Percentiles rank a stretch among this genome's conserved stretches.
phyloP scores from a whole-genome alignment of 1,284 basidiomycete genomes.

The Malassezia globosa region DNA sequence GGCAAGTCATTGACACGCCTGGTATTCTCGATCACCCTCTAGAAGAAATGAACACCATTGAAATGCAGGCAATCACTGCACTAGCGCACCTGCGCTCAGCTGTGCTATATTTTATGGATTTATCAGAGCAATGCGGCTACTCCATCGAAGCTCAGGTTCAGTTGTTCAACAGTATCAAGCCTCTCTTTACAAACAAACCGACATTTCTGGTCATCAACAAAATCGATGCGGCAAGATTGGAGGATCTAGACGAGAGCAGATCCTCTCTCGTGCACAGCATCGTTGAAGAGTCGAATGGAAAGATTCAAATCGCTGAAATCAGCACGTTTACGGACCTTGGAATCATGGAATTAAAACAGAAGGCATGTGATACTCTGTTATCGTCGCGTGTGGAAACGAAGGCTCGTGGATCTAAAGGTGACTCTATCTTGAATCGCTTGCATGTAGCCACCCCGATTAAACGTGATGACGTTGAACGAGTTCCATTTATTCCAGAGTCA shows the following conservation, averaged over 20 bases:
- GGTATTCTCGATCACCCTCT: conserved; percentile 46
- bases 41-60: conserved; percentile 48
- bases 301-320: conserved; percentile 38
- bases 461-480: conserved; percentile 38
- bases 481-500: conserved; percentile 35
- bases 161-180: conserved; percentile 47
- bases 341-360: conserved; percentile 41
- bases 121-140: conserved; percentile 46
- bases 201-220: conserved; percentile 46
- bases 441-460: conserved; percentile 42
- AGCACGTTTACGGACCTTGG: conserved; percentile 47
- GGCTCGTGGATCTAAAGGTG: conserved; percentile 40
- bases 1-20: conserved; percentile 47
- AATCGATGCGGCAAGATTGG: conserved; percentile 33
- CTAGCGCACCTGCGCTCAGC: conserved; percentile 44
- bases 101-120: conserved; percentile 47
- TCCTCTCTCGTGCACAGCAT: conserved; percentile 34
- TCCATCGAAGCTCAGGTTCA: conserved; percentile 45
- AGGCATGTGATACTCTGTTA: conserved; percentile 42
- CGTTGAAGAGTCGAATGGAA: conserved; percentile 36
- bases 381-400: conserved; percentile 42
- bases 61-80: conserved; percentile 47
- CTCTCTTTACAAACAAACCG: conserved; percentile 46
- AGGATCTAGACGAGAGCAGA: conserved; percentile 35
- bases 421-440: conserved; percentile 41